Evolutionary conservation across 2,329 filamentous ascomycete species (phyloP).

Genomic region (Helminthosporium solani): DNA sequence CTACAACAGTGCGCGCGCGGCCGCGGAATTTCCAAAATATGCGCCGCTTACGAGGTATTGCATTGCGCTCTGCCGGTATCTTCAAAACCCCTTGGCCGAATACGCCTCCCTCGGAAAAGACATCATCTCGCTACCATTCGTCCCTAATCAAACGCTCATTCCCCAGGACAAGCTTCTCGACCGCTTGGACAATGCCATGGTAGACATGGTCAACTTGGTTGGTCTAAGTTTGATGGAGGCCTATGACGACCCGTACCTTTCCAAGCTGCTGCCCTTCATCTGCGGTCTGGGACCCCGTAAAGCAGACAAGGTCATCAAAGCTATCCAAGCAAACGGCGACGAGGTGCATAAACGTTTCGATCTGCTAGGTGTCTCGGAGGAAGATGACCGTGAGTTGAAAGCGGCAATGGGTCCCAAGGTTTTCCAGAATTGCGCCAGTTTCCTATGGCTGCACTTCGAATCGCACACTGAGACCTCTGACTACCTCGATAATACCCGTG

Average conservation of each 20-base stretch:
- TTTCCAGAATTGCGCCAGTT: conserved; percentile 96
- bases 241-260: conserved; percentile 75
- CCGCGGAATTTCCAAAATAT: conserved; percentile 77
- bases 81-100: conserved; percentile 95
- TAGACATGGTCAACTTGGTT: conserved; percentile 96
- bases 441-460: conserved; percentile 87
- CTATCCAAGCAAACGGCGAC: conserved; percentile 88
- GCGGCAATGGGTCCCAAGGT: conserved; percentile 75
- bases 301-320: conserved; percentile 79
- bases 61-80: conserved; percentile 81
- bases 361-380: conserved; percentile 83
- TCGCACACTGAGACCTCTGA: conserved; percentile 79
- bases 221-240: conserved; percentile 96
- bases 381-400: conserved; percentile 50
- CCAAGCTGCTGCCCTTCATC: conserved; percentile 86
- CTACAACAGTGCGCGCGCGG: conserved; percentile 81
- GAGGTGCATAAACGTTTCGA: conserved; percentile 81
- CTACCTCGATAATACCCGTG: conserved; percentile 92
- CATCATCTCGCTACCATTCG: conserved; percentile 81
- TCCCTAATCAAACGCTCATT: conserved; percentile 84
- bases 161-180: conserved; percentile 84
- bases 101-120: conserved; percentile 92
- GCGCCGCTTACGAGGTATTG: conserved; percentile 83
- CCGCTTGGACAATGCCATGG: conserved; percentile 91
- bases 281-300: conserved; percentile 91